Evolutionary conservation across 2,329 filamentous ascomycete genomes (phyloP), one percentile per base, ranked within the genome.

Genomic region (Botrytis pseudocinerea): DNA sequence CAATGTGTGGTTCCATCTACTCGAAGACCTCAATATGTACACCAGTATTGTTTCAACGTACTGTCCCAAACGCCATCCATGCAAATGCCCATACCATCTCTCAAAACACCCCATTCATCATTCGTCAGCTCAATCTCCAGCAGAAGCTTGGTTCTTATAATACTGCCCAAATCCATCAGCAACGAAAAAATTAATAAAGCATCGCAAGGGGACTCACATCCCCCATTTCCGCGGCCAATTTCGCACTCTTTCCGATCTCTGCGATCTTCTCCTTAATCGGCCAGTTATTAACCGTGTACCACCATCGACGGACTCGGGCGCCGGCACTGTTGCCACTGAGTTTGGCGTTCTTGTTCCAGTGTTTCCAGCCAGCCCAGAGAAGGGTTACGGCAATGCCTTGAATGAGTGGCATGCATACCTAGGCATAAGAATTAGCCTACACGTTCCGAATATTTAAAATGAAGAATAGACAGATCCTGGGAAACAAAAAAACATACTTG

Each of bases 211-310:
- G 54, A 80, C 79, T 79, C 74, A 80, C 84, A 79, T 85, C 83
- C 80, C 84, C 82, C 44, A 84, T 80, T 69, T 83, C 80, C 62
- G 78, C 78, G 59, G 82, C 81, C 62, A 84, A 72, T 72, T 80
- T 80, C n/a, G 73, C 70, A 74, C 79, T 75, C 38, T 71, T 76
- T 57, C 74, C 74, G 63, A 77, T 70, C n/a, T 74, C 70, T 61
- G 69, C 76, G 44, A 77, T 62, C 25, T 44, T 72, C 44, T 77
- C 77, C 20, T 92, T 91, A 7, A 95, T 82, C 66, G 87, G 86
- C 96, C 96, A 98, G 79, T 97, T 94, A 80, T 98, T 98, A 28
- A 97, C 93, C 35, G 88, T 89, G 85, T 94, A 98, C 95, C 96
- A 99, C 96, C 95, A 98, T 77, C 94, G 87, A 78, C 96, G 87